Evolutionary conservation across 306 rosid genomes (phyloP), one percentile per base, ranked within the genome.

Genomic region (Styphnolobium japonicum): DNA sequence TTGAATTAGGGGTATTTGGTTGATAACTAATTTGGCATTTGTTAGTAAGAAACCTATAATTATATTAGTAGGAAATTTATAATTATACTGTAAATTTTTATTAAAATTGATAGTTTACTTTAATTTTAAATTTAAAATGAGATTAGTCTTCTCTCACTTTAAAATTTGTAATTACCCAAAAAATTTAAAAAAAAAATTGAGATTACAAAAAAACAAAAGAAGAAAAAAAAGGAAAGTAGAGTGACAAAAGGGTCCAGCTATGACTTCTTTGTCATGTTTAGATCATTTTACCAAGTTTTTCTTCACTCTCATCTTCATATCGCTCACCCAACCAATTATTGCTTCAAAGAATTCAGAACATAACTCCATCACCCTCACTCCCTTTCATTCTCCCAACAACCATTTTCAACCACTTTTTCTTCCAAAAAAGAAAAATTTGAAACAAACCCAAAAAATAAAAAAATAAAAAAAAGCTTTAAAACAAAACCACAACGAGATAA

Each of bases 351-450:
- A 61, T 70, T 82, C 63, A 82, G 39, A 45, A 3, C 58, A 67
- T 11, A 75, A 46, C 55, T 68, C 77, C 29, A 37, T 6, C 42
- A 37, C 10, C 42, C 63, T 45, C 78, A n/a, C 46, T 82, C 79
- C 75, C 45, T 82, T 52, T 70, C 86, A 70, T 48, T 21, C 60
- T 49, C 75, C 69, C 27, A 77, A 77, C 82, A 82, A 62, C 82
- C 70, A 61, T 62, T 77, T 76, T 62, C 82, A 82, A 82, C 79
- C 75, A 70, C 86, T 66, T 51, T 71, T 7, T 9, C 76, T 25
- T 27, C 34, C 22, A 65, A 69, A 31, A 39, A 62, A 67, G 48
- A 55, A 25, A 21, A 27, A 27, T 1, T 1, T 36, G 16, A 48
- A 48, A 48, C 16, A 36, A 43, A 63, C 8, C 7, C 4, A 49